Percentiles rank a stretch among this genome's conserved stretches.
Conservation (phyloP, 2,329 filamentous ascomycete species). For the Orbilia ellipsospora region DNA sequence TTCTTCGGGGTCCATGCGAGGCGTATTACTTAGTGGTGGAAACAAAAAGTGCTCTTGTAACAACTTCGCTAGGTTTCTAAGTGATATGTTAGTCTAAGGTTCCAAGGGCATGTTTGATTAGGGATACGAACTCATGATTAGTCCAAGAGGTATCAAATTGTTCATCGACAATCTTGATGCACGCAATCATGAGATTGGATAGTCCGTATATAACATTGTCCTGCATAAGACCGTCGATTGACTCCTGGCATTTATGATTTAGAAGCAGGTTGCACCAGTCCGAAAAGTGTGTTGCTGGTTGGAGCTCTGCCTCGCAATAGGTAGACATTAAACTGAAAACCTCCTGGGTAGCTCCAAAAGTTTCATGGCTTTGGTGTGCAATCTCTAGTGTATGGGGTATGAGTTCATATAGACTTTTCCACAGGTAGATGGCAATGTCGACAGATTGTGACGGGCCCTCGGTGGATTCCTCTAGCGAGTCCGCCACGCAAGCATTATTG, state of each 20-base stretch:
- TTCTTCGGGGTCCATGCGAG: slow-evolving; percentile 20
- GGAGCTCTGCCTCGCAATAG: slow-evolving; percentile 23
- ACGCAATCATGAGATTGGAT: slow-evolving; percentile 38
- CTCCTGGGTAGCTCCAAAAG: slow-evolving; percentile 41
- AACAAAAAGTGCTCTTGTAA: slow-evolving; percentile 47
- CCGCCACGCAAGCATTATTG: slow-evolving; percentile 23
- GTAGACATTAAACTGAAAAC: slow-evolving; percentile 38
- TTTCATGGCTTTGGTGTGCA: slow-evolving; percentile 33
- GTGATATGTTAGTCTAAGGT: neutral
- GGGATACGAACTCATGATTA: slow-evolving; percentile 20
- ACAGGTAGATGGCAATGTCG: slow-evolving; percentile 40
- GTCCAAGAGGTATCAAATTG: slow-evolving; percentile 38
- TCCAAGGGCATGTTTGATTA: neutral
- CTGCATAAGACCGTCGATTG: slow-evolving; percentile 44
- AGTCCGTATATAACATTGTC: slow-evolving; percentile 48
- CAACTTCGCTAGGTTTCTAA: slow-evolving; percentile 33
- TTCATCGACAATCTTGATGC: slow-evolving; percentile 27
- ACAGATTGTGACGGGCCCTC: neutral
- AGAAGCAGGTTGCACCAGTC: slow-evolving; percentile 44
- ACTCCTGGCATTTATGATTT: slow-evolving; percentile 45
- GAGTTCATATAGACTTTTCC: slow-evolving; percentile 41
- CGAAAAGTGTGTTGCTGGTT: slow-evolving; percentile 27
- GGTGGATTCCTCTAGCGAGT: neutral
- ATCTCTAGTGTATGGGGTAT: slow-evolving; percentile 36
- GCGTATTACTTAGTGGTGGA: slow-evolving; percentile 21